phyloP scores from a whole-genome alignment of 768 basidiomycete species.

The Clitopilus passeckerianus region DNA sequence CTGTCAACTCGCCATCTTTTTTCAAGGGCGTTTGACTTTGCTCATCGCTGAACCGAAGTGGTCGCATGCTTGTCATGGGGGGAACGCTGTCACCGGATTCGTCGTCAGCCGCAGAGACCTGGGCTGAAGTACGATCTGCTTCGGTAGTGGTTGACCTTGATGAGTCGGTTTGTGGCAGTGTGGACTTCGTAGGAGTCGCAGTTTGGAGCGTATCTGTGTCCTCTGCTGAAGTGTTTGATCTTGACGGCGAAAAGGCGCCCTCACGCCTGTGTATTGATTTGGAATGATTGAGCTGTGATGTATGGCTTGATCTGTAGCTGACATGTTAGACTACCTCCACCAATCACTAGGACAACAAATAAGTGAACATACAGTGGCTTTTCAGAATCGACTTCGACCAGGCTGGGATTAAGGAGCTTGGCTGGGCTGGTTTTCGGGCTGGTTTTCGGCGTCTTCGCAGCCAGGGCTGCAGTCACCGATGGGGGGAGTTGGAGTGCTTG shows the following conservation, averaged over 20 bases:
- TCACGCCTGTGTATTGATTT: slow-evolving; percentile 46
- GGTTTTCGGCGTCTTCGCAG: slow-evolving; percentile 13
- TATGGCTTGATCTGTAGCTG: slow-evolving; percentile 5
- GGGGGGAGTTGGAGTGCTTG: slow-evolving; percentile 56
- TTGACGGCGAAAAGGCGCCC: slow-evolving; percentile 58
- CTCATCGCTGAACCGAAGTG: slow-evolving; percentile 10
- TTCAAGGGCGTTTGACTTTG: slow-evolving; percentile 4
- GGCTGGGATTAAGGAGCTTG: slow-evolving; percentile 3
- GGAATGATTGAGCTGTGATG: slow-evolving; percentile 10
- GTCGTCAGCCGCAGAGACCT: slow-evolving; percentile 1
- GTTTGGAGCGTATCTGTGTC: slow-evolving; percentile 10
- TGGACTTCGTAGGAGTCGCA: neutral
- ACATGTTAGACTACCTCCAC: slow-evolving; percentile 4
- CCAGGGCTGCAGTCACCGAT: slow-evolving; percentile 45
- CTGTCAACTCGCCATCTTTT: neutral
- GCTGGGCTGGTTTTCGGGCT: neutral
- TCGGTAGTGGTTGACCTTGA: neutral
- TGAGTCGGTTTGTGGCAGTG: neutral
- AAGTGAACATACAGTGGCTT: slow-evolving; percentile 10
- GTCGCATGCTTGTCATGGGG: slow-evolving; percentile 32
- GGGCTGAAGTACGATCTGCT: neutral
- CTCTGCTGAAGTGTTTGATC: slow-evolving; percentile 3
- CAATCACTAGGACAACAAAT: neutral
- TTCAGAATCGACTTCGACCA: slow-evolving; percentile 7
- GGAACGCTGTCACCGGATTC: slow-evolving; percentile 18